Conservation (phyloP, 768 basidiomycete genomes). For the Obba rivulosa region DNA sequence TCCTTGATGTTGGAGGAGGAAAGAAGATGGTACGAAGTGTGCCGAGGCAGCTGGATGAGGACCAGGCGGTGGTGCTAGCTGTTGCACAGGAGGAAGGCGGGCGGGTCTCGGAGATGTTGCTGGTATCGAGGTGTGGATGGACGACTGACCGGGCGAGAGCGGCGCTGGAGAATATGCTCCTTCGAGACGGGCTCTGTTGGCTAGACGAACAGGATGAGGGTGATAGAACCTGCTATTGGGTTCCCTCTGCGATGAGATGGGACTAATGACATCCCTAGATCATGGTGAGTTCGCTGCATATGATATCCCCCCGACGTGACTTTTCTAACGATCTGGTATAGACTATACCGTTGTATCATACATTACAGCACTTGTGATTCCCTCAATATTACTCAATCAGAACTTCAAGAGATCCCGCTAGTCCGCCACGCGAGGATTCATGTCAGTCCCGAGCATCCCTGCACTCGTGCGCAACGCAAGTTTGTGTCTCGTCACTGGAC, state of each 20-base stretch:
- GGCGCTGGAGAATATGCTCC: slow-evolving; percentile 85
- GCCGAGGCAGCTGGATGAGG: slow-evolving; percentile 86
- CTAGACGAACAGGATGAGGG: slow-evolving; percentile 82
- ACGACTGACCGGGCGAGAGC: slow-evolving; percentile 65
- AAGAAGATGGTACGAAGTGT: slow-evolving; percentile 82
- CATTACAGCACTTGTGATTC: too few relatives aligned
- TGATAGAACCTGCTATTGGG: slow-evolving; percentile 72
- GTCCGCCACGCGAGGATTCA: too few relatives aligned
- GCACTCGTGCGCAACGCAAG: too few relatives aligned
- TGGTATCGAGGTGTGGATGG: slow-evolving; percentile 70
- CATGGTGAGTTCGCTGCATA: neutral
- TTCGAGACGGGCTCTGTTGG: slow-evolving; percentile 92
- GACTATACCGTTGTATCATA: too few relatives aligned
- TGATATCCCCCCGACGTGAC: too few relatives aligned
- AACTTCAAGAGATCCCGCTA: too few relatives aligned
- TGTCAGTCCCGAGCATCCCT: too few relatives aligned
- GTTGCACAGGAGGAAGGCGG: slow-evolving; percentile 67
- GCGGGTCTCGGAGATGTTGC: slow-evolving; percentile 55
- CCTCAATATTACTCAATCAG: too few relatives aligned
- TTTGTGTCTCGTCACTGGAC: too few relatives aligned
- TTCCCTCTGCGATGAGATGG: slow-evolving; percentile 86
- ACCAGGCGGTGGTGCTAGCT: slow-evolving; percentile 79
- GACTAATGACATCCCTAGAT: slow-evolving; percentile 51
- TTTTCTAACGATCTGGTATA: too few relatives aligned
- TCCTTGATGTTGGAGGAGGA: slow-evolving; percentile 65